These are phyloP conservation scores for Graphilbum fragrans DNA, from an alignment of 2,329 filamentous ascomycete genomes.

Conservation along the genomic window DNA sequence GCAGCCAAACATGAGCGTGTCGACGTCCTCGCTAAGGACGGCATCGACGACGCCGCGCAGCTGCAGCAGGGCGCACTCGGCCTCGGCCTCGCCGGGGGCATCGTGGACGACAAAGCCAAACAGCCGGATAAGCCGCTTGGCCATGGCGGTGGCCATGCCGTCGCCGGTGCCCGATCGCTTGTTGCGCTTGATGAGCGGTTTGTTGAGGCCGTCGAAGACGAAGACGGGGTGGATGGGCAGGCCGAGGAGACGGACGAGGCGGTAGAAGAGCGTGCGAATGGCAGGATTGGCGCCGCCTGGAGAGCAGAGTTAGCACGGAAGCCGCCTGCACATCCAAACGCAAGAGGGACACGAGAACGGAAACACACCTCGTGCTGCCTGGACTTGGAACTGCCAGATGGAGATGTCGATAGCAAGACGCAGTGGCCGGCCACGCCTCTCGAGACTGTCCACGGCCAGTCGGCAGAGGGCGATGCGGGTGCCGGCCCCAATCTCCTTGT, in stretches of 20 bases:
- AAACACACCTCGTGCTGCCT: constrained; percentile 56
- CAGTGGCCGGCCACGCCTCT: constrained; percentile 57
- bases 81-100: constrained; percentile 90
- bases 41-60: constrained; percentile 75
- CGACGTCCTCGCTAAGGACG: constrained; percentile 91
- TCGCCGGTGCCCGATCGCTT: constrained; percentile 58
- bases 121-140: constrained; percentile 70
- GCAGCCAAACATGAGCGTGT: constrained; percentile 95
- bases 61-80: constrained; percentile 85
- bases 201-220: constrained; percentile 38
- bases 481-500: constrained; percentile 76
- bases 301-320: neutral
- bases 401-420: constrained; percentile 87
- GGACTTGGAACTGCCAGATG: constrained; percentile 94
- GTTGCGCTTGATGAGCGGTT: constrained; percentile 71
- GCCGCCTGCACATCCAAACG: too few species aligned
- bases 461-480: constrained; percentile 71
- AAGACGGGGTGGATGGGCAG: constrained; percentile 39
- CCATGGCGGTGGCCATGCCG: constrained; percentile 58
- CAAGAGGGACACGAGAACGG: neutral
- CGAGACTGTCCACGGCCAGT: constrained; percentile 66
- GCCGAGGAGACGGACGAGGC: constrained; percentile 48
- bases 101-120: constrained; percentile 79
- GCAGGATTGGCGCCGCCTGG: constrained; percentile 78
- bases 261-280: constrained; percentile 84